Evolutionary conservation across 2,329 filamentous ascomycete species (phyloP).

Genomic region (Botrytis medusae): DNA sequence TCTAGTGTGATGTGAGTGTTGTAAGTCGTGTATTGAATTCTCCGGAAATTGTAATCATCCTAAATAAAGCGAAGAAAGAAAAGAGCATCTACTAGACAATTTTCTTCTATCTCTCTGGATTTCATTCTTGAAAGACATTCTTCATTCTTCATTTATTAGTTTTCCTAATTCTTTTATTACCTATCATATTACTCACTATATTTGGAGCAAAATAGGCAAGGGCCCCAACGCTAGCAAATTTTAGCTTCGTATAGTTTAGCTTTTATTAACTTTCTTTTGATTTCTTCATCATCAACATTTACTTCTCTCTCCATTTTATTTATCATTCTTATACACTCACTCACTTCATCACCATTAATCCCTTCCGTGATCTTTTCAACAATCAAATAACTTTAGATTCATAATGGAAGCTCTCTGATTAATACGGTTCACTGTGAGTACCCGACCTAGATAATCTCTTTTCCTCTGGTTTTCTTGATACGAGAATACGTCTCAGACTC

Average conservation of each 20-base stretch:
- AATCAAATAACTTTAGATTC: neutral
- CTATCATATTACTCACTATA: neutral
- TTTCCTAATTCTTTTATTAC: neutral
- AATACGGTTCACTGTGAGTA: neutral
- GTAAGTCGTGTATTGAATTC: neutral
- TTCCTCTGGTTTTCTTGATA: neutral
- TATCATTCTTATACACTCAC: neutral
- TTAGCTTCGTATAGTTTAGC: conserved; percentile 9
- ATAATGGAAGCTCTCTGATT: neutral
- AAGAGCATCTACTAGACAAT: neutral
- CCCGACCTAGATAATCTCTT: neutral
- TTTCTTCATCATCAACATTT: neutral
- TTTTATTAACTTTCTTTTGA: neutral
- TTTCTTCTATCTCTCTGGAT: neutral
- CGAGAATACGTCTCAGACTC: neutral
- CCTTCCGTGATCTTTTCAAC: neutral
- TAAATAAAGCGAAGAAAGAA: neutral
- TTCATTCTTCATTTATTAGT: neutral
- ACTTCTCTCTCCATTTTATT: neutral
- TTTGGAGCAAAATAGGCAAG: neutral
- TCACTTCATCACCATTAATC: neutral
- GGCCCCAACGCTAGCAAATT: conserved; percentile 5
- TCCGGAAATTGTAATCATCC: neutral
- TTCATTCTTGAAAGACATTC: neutral
- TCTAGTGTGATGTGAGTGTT: too few species aligned